Base-by-base conservation (phyloP, 371 early-diverging fungal genomes). In the Mucor lusitanicus region DNA sequence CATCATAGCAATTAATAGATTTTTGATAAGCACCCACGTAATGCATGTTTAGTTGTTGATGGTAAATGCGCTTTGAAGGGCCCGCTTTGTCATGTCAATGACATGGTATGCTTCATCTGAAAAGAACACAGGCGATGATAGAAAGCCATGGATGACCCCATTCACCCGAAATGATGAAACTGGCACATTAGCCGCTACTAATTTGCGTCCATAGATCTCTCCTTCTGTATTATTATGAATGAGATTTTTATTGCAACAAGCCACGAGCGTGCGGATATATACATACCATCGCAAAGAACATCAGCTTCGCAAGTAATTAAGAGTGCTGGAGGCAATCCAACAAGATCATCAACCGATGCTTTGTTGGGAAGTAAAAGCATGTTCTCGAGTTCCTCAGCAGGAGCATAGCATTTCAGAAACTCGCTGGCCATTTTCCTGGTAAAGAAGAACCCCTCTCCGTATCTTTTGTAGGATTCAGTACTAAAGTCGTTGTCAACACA, bases 221-320 rank as follows among this genome's bases (percentile, higher is more conserved):
- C 67, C 73, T 30, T 68, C 67, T 63, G 11, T 15, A 62, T 1
- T 25, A 54, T 28, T 28, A 30, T 30, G 30, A 6, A 30, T 30
- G 30, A 30, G 30, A 30, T 30, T 30, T 30, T 6, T 30, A 3
- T 30, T 6, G 30, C 6, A 3, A 6, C 30, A 30, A 3, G 30
- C 30, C 30, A 30, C 30, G 6, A 30, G 8, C 19, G 0, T 21
- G 8, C 19, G 1, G 3, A n/a, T n/a, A n/a, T n/a, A 28, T 19
- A 21, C 25, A 23, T 63, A 63, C 63, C 70, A 56, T 65, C 67
- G n/a, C 73, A 59, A 60, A 73, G 69, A 15, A 62, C 55, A 46
- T 73, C 73, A 11, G 59, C 63, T 37, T 73, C 70, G n/a, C 56
- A 42, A 25, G 63, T 63, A 1, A 70, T 42, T 11, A 73, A 25